Conservation (phyloP, 495 filamentous ascomycete genomes). For the Gamarada debralockiae region DNA sequence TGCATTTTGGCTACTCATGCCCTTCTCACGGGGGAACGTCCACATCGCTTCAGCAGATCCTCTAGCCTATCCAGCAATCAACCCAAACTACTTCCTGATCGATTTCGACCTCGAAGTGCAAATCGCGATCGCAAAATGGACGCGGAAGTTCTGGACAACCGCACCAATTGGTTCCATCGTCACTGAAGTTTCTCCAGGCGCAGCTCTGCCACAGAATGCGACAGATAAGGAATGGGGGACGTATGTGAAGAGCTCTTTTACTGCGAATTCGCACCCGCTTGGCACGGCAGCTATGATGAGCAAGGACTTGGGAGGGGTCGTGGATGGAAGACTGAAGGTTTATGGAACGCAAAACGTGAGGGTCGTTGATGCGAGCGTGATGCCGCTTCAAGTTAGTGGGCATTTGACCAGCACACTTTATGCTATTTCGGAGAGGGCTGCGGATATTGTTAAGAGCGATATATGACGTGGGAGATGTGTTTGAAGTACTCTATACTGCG, state of each 20-base stretch:
- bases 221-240: constrained; percentile 28
- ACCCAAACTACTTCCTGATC: constrained; percentile 32
- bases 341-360: constrained; percentile 44
- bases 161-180: constrained; percentile 20
- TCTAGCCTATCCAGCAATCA: constrained; percentile 33
- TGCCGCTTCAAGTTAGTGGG: constrained; percentile 44
- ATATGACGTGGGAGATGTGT: too few species aligned
- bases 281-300: constrained; percentile 22
- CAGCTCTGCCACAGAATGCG: constrained; percentile 23
- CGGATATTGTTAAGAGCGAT: constrained; percentile 38
- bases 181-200: constrained; percentile 14
- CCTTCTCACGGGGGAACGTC: constrained; percentile 53
- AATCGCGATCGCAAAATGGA: constrained; percentile 22
- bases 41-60: constrained; percentile 44
- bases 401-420: constrained; percentile 49
- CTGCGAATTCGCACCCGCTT: constrained; percentile 8
- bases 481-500: too few species aligned
- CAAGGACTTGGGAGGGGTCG: constrained; percentile 36
- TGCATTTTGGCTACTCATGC: constrained; percentile 39
- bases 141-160: constrained; percentile 26
- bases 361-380: constrained; percentile 46
- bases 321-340: constrained; percentile 47
- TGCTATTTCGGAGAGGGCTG: constrained; percentile 52
- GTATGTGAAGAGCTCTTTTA: constrained; percentile 18
- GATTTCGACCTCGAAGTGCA: constrained; percentile 11